A percentile compares a stretch with the other conserved stretches of the same genome.
Conservation (phyloP, 495 filamentous ascomycete species). For the Cercophora newfieldiana region DNA sequence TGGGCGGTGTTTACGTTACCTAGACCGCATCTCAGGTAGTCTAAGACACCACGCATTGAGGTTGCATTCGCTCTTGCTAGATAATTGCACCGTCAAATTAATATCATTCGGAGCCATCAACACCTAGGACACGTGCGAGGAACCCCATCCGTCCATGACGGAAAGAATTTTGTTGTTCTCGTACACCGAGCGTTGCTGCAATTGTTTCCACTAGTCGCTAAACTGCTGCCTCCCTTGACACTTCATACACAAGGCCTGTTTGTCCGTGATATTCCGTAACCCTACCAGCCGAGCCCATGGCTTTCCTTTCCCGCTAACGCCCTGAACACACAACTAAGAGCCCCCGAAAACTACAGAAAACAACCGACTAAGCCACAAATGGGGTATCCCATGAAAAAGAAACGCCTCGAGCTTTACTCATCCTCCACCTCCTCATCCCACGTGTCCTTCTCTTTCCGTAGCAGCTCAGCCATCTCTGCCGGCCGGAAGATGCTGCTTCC, state of each 20-base stretch:
- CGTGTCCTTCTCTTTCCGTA: slow-evolving; percentile 69
- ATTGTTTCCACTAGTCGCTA: no score
- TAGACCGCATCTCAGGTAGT: no score
- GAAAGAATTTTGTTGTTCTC: no score
- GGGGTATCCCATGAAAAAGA: background rate
- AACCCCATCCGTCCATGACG: no score
- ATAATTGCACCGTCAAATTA: no score
- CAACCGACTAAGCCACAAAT: background rate
- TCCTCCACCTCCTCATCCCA: slow-evolving; percentile 72
- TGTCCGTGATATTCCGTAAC: background rate
- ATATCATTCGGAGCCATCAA: no score
- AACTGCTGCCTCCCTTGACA: background rate
- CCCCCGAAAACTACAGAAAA: background rate
- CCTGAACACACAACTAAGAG: background rate
- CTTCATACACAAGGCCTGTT: background rate
- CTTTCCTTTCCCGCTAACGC: background rate
- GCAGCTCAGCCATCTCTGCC: slow-evolving; percentile 49
- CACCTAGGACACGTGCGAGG: no score
- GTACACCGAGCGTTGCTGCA: no score
- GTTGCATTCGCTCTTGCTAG: no score
- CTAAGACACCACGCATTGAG: no score
- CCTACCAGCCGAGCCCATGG: background rate
- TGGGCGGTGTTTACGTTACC: no score
- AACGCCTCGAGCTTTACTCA: no score
- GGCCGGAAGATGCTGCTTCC: slow-evolving; percentile 63